A percentile compares a stretch with the other conserved stretches of the same genome.
Conservation (phyloP, 306 rosid species). For the Cicer cuneatum region DNA sequence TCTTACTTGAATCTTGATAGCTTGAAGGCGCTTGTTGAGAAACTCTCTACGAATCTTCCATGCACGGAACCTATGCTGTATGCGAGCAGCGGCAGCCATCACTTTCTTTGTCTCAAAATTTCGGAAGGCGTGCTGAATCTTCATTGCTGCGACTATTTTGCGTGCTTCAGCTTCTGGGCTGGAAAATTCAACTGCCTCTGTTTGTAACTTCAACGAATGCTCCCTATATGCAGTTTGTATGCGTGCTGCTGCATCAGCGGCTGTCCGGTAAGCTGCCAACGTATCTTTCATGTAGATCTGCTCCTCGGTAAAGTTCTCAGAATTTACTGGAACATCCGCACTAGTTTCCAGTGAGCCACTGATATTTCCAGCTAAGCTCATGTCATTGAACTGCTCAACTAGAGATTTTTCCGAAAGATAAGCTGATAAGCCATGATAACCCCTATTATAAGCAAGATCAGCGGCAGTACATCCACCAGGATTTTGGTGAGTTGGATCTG, state of each 20-base stretch:
- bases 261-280: conserved; percentile 78
- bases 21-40: conserved; percentile 76
- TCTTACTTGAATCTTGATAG: conserved; percentile 87
- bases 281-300: conserved; percentile 75
- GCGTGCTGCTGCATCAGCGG: conserved; percentile 97
- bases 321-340: conserved; percentile 46
- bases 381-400: conserved; percentile 77
- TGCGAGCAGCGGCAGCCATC: conserved; percentile 83
- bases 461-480: conserved; percentile 83
- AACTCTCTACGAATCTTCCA: conserved; percentile 88
- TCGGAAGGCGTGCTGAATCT: conserved; percentile 92
- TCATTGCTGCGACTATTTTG: conserved; percentile 86
- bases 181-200: conserved; percentile 58
- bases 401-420: conserved; percentile 94
- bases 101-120: conserved; percentile 63
- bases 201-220: conserved; percentile 65
- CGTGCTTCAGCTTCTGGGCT: conserved; percentile 84
- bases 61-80: conserved; percentile 80
- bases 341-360: conserved; percentile 74
- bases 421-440: conserved; percentile 84
- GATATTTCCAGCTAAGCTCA: conserved; percentile 86
- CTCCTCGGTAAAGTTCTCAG: conserved; percentile 74
- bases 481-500: conserved; percentile 79
- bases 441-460: conserved; percentile 75
- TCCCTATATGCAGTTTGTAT: conserved; percentile 87